Conservation (phyloP, 768 basidiomycete species). For the Russula ochroleuca region DNA sequence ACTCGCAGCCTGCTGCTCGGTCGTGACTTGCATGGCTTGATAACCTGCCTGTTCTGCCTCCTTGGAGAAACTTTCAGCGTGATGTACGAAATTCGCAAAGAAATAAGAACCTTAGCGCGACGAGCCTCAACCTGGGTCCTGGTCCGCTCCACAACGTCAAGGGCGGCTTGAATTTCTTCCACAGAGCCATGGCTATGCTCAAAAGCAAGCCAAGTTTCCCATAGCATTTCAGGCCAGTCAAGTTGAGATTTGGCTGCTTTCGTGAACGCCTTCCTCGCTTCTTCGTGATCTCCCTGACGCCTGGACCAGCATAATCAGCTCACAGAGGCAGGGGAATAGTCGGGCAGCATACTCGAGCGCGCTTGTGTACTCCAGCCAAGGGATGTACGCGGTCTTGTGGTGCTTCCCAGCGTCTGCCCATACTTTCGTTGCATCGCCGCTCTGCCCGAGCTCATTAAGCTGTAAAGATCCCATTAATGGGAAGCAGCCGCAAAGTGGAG, state of each 20-base stretch:
- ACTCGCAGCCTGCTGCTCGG: slow-evolving; percentile 39
- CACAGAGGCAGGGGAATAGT: slow-evolving; percentile 7
- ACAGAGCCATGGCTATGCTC: slow-evolving; percentile 79
- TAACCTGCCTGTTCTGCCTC: slow-evolving; percentile 58
- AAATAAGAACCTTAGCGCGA: slow-evolving; percentile 53
- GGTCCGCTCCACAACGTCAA: slow-evolving; percentile 63
- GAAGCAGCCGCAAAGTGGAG: slow-evolving; percentile 35
- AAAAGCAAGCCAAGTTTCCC: slow-evolving; percentile 87
- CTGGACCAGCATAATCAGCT: slow-evolving; percentile 28
- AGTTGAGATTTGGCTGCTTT: slow-evolving; percentile 66
- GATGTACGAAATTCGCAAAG: not conserved
- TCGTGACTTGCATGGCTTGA: slow-evolving; percentile 45
- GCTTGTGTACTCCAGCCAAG: slow-evolving; percentile 74
- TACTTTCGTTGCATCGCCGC: slow-evolving; percentile 40
- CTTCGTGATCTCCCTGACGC: slow-evolving; percentile 52
- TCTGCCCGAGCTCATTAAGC: slow-evolving; percentile 43
- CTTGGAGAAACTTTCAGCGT: slow-evolving; percentile 34
- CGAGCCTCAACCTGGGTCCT: slow-evolving; percentile 56
- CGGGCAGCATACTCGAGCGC: slow-evolving; percentile 54
- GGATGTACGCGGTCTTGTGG: slow-evolving; percentile 66
- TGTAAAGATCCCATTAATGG: slow-evolving; percentile 13
- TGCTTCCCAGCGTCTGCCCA: slow-evolving; percentile 66
- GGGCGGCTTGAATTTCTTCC: slow-evolving; percentile 55
- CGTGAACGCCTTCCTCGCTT: slow-evolving; percentile 65
- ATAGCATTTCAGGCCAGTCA: slow-evolving; percentile 96